These are phyloP conservation scores for Microcera coccophila DNA, from an alignment of 2,329 filamentous ascomycete genomes.

Conservation along the genomic window DNA sequence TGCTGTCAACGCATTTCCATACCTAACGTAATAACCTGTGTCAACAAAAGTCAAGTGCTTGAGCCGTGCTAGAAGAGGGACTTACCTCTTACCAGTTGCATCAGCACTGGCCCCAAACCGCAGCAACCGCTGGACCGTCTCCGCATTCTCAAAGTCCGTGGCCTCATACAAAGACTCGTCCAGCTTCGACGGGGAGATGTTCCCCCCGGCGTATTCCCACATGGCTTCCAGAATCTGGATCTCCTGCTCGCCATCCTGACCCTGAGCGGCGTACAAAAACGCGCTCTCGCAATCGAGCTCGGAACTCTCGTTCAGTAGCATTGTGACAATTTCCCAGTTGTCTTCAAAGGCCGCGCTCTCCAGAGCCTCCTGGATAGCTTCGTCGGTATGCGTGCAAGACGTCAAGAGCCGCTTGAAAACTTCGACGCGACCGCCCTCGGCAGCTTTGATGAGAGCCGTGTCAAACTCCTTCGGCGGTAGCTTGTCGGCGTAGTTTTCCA, in stretches of 20 bases:
- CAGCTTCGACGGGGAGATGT: conserved; percentile 30
- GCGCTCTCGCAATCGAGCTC: conserved; percentile 34
- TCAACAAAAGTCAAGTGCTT: not conserved
- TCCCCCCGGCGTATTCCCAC: conserved; percentile 36
- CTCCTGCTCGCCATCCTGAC: conserved; percentile 29
- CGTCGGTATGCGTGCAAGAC: conserved; percentile 30
- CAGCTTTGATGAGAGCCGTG: conserved; percentile 23
- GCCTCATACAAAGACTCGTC: conserved; percentile 37
- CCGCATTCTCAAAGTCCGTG: conserved; percentile 36
- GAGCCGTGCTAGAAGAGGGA: no score
- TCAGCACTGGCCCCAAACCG: conserved; percentile 35
- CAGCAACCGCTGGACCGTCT: conserved; percentile 36
- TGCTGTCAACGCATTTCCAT: conserved; percentile 28
- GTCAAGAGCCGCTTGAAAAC: conserved; percentile 36
- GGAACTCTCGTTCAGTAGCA: conserved; percentile 31
- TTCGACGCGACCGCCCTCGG: conserved; percentile 36
- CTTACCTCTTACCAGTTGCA: conserved; percentile 38
- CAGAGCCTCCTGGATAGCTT: conserved; percentile 34
- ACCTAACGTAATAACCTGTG: not conserved
- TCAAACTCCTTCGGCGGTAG: conserved; percentile 37
- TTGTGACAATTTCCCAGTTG: conserved; percentile 37
- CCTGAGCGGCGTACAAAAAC: conserved; percentile 32
- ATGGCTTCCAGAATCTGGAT: conserved; percentile 34
- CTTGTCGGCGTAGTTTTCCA: conserved; percentile 37
- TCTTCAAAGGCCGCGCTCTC: conserved; percentile 29